These are phyloP conservation scores for Paramecium pentaurelia DNA, from an alignment of 73 alveolate genomes.

Conservation along the genomic window DNA sequence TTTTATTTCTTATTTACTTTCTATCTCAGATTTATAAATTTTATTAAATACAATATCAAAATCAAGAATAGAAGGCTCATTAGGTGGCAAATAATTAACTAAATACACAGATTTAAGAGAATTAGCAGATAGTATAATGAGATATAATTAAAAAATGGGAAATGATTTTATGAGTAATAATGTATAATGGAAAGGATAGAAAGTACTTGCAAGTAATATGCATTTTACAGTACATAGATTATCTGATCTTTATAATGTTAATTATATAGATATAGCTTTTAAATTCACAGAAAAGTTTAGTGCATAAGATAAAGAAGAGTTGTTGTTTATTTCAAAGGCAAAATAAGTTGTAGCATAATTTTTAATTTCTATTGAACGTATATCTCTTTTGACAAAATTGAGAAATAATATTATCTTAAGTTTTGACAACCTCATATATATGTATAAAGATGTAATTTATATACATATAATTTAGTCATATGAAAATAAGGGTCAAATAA, in stretches of 20 bases:
- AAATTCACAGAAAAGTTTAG: neutral
- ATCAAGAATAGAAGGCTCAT: neutral
- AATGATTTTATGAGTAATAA: neutral
- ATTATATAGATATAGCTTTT: slow-evolving; percentile 7
- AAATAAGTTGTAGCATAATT: slow-evolving; percentile 30
- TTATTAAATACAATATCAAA: neutral
- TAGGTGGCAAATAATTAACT: neutral
- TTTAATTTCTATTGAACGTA: neutral
- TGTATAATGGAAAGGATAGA: neutral
- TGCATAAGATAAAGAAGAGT: neutral
- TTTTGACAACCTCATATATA: slow-evolving; percentile 1
- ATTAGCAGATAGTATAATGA: neutral
- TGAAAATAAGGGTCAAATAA: slow-evolving; percentile 7
- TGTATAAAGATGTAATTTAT: slow-evolving; percentile 2
- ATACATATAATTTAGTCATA: neutral
- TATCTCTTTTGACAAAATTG: neutral
- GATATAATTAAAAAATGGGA: neutral
- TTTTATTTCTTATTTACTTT: neutral
- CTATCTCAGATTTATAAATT: neutral
- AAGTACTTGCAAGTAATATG: neutral
- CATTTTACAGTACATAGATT: neutral
- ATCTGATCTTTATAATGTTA: slow-evolving; percentile 11
- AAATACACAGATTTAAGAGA: neutral
- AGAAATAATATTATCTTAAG: neutral
- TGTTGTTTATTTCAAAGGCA: neutral